Evolutionary conservation across 257 asterid species (phyloP), one percentile per base, ranked within the genome.

Genomic region (Solanum corneliomulleri): DNA sequence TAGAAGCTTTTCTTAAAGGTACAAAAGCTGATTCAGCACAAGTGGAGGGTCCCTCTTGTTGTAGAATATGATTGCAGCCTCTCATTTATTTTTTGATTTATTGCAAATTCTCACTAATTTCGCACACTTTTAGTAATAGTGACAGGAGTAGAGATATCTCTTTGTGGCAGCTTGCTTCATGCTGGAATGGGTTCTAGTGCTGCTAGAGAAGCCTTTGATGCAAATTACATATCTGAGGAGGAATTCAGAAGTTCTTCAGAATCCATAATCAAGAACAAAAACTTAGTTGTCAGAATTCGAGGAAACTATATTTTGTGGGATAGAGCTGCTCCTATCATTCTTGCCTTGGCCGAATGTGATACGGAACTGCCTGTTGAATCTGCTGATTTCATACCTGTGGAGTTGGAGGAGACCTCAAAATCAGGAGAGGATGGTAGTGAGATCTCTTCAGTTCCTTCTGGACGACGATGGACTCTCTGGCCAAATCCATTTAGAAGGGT

Each of bases 391-490:
- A 92, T 95, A 83, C 91, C 95, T 35, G 93, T 96, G 82, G 95
- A 94, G 82, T 88, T 62, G 84, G 97, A 75, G 45, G 91, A 89
- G 84, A 86, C 88, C 58, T 87, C 60, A 35, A 93, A 91, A 87
- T 78, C 84, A 27, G 92, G 88, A 90, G 94, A 91, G 83, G 94
- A 86, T 44, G 92, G 88, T 62, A 29, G 91, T 25, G 93, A 85
- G 76, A 44, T 86, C 87, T 64, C 89, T 69, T 66, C 95, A 8
- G 91, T 94, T 83, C 91, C 96, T 60, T 89, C 98, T 64, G 93
- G 91, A 44, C 90, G 98, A 1, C 91, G 96, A 89, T 97, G 99
- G 99, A 94, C 98, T 89, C 97, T 96, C 66, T 97, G 99, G 99
- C 92, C 95, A 72, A 96, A 92, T 85, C 96, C 99, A 1, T 97